Evolutionary conservation across 2,329 filamentous ascomycete genomes (phyloP), one percentile per base, ranked within the genome.

Genomic region (Botryotinia globosa): DNA sequence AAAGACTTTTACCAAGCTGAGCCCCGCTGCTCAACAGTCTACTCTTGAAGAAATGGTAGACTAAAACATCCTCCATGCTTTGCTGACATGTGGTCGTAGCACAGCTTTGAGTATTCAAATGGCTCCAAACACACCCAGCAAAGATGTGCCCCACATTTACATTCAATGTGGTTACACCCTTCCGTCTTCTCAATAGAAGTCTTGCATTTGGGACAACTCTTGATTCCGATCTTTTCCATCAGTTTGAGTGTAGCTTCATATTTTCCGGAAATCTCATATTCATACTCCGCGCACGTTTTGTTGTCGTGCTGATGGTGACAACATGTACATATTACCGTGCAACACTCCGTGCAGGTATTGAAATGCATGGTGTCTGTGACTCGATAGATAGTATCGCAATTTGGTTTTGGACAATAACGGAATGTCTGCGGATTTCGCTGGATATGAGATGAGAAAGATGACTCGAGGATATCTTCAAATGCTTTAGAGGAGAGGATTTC

Each of bases 161-260:
- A 87, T 0, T 73, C 76, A 73, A 87, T 84, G 75, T 87, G 84
- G 74, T 86, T 82, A 74, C 85, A 87, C 0, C 85, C 85, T 0
- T 78, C 72, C 8, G 54, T 74, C 48, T 80, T 81, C 71, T 80
- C 72, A 20, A 80, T 78, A 2, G 73, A 20, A 1, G 72, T 74
- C 16, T 72, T 76, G 69, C 79, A 82, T 25, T 76, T 76, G 0
- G 77, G 84, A 54, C 85, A 86, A 61, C 82, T 78, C 66, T 83
- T 82, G 20, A 84, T 81, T 0, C 82, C 82, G 0, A 82, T 73
- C 39, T 80, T 73, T 48, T 78, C 73, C 78, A 83, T 85, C 0
- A 76, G 72, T 72, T 77, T 77, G 8, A 64, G 48, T 4, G 76
- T 74, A 12, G 68, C 73, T n/a, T 74, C 64, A 20, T 37, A 68